Base-by-base conservation (phyloP, 2,329 filamentous ascomycete genomes). In the Alternaria sp. region DNA sequence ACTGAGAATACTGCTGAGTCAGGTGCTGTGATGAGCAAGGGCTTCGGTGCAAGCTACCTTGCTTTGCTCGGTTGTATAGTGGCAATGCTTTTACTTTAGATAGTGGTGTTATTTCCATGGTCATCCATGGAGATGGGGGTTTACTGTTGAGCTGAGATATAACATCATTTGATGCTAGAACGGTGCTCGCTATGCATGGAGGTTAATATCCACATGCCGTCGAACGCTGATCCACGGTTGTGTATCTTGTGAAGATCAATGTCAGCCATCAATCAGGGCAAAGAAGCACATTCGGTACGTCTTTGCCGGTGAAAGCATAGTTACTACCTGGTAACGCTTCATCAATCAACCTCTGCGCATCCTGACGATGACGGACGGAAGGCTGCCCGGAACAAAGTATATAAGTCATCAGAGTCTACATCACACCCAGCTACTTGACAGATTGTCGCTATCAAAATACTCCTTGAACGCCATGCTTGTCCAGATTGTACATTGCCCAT, bases 401-500 rank as follows among this genome's bases (percentile, higher is more conserved):
- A 17, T 17, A 17, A 23, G 17, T 40, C 23, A 21, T 41, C 0
- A 46, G 26, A 48, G 31, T 48, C 31, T 48, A 48, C 34, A 6
- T 8, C 13, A 26, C 13, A 24, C 21, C 21, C 26, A n/a, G 21
- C 1, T 6, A 4, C 34, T 24, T 17, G 29, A 34, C 21, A 48
- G 6, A 21, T 48, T 8, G 29, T 48, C 49, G 49, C 51, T 59
- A 13, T 36, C 11, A 37, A 26, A 26, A 53, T 60, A 55, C 61
- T 59, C 55, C 63, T 4, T 52, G 29, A 60, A 65, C 60, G 21
- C 63, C 60, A 29, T 62, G 58, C 52, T 48, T 48, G 36, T 29
- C 26, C 51, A 33, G 11, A 40, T 26, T 6, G 13, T 24, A 46
- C 5, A n/a, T 41, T 26, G 23, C 17, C 21, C 46, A 21, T 46